Evolutionary conservation across 2,329 filamentous ascomycete genomes (phyloP), one percentile per base, ranked within the genome.

Genomic region (Zymoseptoria ardabiliae): DNA sequence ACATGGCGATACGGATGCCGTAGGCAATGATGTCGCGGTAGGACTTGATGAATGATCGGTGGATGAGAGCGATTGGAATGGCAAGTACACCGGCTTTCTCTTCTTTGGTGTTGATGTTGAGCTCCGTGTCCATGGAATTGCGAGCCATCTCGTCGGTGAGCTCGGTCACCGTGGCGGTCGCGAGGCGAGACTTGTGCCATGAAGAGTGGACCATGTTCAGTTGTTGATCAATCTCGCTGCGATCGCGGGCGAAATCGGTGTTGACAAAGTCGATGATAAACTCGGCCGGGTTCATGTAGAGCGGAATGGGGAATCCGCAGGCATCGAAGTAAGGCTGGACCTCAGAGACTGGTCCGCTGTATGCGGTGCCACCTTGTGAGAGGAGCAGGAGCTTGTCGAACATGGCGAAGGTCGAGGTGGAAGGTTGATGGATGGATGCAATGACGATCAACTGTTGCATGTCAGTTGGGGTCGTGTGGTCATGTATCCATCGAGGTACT

Each of bases 11-110:
- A 3, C 91, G 84, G 65, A 94, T 90, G 0, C 88, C 89, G 69
- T 96, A 96, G 0, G 87, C 90, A 55, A 96, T 84, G 6, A 95
- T 81, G 70, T 96, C 91, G 23, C 91, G 85, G 72, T 92, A 89
- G 53, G 85, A 88, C 76, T 96, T 96, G 73, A 95, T 85, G 70
- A 90, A 91, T 13, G 85, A 85, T 25, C 91, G 85, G 70, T 93
- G 89, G 17, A 94, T 80, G 3, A 95, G 80, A 0, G 87, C 85
- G 4, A 85, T 48, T 0, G 84, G 81, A 41, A 89, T 77, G 2
- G 76, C 76, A 2, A 79, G 68, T 3, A 76, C 66, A 6, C 78
- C 77, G 0, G 85, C 82, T 54, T 69, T 70, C 10, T 64, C 61
- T 20, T 73, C 68, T 28, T 64, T 65, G 28, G 63, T 60, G 53